These are phyloP conservation scores for Lepiota subincarnata DNA, from an alignment of 768 basidiomycete genomes.

Conservation along the genomic window DNA sequence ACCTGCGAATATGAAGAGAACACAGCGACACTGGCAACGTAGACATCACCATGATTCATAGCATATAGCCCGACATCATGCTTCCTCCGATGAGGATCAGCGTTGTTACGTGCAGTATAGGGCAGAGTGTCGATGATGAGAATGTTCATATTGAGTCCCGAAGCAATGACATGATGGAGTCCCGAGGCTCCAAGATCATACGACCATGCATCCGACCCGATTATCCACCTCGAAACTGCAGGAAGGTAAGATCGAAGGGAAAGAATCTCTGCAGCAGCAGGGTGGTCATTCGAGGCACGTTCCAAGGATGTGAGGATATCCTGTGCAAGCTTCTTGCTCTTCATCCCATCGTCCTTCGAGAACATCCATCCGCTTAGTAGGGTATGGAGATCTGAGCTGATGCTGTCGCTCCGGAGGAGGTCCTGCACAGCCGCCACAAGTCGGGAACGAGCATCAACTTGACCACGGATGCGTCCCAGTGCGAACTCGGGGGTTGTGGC, in stretches of 20 bases:
- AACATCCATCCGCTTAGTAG: constrained; percentile 79
- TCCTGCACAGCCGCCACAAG: constrained; percentile 63
- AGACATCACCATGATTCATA: constrained; percentile 97
- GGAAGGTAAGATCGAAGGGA: constrained; percentile 58
- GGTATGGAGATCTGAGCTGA: constrained; percentile 57
- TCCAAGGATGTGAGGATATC: constrained; percentile 52
- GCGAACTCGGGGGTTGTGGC: constrained; percentile 96
- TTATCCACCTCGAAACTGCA: constrained; percentile 86
- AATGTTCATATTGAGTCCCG: constrained; percentile 88
- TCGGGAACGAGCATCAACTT: constrained; percentile 69
- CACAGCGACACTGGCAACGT: constrained; percentile 91
- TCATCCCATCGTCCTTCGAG: constrained; percentile 62
- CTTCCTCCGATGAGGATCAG: constrained; percentile 75
- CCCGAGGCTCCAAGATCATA: constrained; percentile 96
- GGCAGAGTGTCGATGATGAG: constrained; percentile 92
- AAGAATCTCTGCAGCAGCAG: constrained; percentile 54
- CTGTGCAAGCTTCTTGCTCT: constrained; percentile 56
- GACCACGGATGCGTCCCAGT: constrained; percentile 83
- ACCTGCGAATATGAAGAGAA: constrained; percentile 96
- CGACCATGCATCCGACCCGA: constrained; percentile 97
- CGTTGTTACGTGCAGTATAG: constrained; percentile 72
- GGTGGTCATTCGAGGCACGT: constrained; percentile 31
- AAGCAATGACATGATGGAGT: constrained; percentile 92
- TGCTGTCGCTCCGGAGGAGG: constrained; percentile 49
- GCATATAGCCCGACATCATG: constrained; percentile 97